Evolutionary conservation across 2,329 filamentous ascomycete species (phyloP).

Genomic region (Biscogniauxia sp.): DNA sequence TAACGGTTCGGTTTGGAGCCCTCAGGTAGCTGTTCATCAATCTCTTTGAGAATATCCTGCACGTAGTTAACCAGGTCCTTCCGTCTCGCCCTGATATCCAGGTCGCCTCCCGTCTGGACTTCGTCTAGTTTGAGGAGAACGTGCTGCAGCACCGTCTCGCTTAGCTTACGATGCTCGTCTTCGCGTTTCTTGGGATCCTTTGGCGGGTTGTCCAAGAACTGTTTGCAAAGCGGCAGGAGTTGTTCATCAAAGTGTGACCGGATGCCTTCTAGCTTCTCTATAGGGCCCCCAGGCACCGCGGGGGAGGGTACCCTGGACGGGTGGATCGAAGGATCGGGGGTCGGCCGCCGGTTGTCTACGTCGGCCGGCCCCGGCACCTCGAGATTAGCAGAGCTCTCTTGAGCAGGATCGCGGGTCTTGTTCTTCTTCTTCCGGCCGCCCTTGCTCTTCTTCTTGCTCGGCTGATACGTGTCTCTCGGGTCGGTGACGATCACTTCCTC

Average conservation of each 20-base stretch:
- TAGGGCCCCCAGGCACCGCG: slow-evolving; percentile 39
- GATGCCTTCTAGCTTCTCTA: slow-evolving; percentile 67
- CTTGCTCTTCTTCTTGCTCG: slow-evolving; percentile 43
- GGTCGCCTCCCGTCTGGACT: slow-evolving; percentile 69
- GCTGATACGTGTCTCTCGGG: slow-evolving; percentile 34
- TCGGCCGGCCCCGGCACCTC: slow-evolving; percentile 36
- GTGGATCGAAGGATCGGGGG: slow-evolving; percentile 35
- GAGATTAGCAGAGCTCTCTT: slow-evolving; percentile 43
- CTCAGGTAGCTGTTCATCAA: slow-evolving; percentile 51
- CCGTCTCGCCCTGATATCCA: slow-evolving; percentile 60
- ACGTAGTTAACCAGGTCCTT: slow-evolving; percentile 73
- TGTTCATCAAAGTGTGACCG: slow-evolving; percentile 61
- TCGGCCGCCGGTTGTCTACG: slow-evolving; percentile 33
- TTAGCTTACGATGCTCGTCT: slow-evolving; percentile 72
- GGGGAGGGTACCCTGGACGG: slow-evolving; percentile 39
- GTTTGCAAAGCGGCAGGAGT: slow-evolving; percentile 62
- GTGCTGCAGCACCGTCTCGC: slow-evolving; percentile 74
- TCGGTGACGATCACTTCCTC: slow-evolving; percentile 46
- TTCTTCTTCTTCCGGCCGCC: slow-evolving; percentile 38
- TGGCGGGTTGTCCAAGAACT: slow-evolving; percentile 63
- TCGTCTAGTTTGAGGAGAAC: slow-evolving; percentile 74
- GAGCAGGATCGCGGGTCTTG: slow-evolving; percentile 40
- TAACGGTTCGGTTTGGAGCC: slow-evolving; percentile 17
- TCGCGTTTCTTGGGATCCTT: slow-evolving; percentile 63
- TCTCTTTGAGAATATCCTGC: slow-evolving; percentile 61